Conservation (phyloP, 2,329 filamentous ascomycete genomes). For the Passalora sequoiae region DNA sequence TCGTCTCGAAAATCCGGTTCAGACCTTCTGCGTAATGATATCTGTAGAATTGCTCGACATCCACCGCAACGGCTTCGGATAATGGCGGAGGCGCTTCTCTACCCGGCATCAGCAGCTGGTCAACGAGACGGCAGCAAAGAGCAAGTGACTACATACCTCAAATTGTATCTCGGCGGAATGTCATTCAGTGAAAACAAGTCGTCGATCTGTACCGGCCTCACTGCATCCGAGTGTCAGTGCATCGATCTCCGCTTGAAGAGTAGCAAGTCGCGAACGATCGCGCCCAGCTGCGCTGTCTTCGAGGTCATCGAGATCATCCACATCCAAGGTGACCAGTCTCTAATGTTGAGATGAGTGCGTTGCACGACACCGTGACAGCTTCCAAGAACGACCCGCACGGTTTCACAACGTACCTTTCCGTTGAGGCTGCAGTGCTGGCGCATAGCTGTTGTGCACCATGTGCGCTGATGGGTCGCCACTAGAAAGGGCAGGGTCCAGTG, state of each 20-base stretch:
- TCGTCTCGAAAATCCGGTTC: constrained; percentile 72
- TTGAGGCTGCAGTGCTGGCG: constrained; percentile 23
- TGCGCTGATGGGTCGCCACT: constrained; percentile 26
- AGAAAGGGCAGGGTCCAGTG: constrained; percentile 64
- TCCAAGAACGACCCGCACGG: no score
- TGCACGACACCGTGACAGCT: no score
- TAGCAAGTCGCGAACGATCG: no score
- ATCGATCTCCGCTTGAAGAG: no score
- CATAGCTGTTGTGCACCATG: constrained; percentile 25
- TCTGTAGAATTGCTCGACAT: constrained; percentile 68
- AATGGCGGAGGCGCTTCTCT: constrained; percentile 37
- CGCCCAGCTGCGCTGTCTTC: no score
- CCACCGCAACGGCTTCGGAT: constrained; percentile 50
- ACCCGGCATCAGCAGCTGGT: background rate
- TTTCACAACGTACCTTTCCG: constrained; percentile 26
- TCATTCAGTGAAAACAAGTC: constrained; percentile 65
- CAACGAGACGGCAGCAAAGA: background rate
- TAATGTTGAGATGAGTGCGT: no score
- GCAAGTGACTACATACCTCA: constrained; percentile 4
- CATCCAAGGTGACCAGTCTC: no score
- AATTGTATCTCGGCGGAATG: constrained; percentile 44
- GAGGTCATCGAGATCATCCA: background rate
- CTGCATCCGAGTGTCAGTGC: constrained; percentile 26
- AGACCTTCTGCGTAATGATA: constrained; percentile 71
- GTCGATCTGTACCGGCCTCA: constrained; percentile 56